phyloP scores from a whole-genome alignment of 495 filamentous ascomycete species.

The Xylaria bambusicola region DNA sequence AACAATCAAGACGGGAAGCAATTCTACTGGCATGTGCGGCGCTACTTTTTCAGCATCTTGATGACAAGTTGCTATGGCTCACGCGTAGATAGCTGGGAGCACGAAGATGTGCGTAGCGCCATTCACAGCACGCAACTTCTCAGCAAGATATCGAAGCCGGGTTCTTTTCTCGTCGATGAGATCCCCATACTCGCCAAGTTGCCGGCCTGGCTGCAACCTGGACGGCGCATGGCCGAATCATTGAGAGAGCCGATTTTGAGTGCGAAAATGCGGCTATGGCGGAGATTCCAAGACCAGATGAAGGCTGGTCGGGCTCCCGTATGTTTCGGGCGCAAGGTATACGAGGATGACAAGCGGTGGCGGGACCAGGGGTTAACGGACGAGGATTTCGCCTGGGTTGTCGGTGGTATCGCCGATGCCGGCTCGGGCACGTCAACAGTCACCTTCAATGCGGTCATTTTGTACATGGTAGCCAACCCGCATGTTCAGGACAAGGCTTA shows the following conservation, averaged over 20 bases:
- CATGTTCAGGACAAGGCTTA: slow-evolving; percentile 35
- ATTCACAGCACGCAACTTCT: slow-evolving; percentile 16
- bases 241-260: slow-evolving; percentile 31
- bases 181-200: slow-evolving; percentile 24
- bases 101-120: slow-evolving; percentile 11
- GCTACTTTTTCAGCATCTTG: slow-evolving; percentile 34
- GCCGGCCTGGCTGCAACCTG: slow-evolving; percentile 30
- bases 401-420: slow-evolving; percentile 38
- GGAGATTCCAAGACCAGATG: slow-evolving; percentile 38
- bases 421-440: slow-evolving; percentile 56
- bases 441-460: slow-evolving; percentile 51
- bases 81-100: slow-evolving; percentile 19
- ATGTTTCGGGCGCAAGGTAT: slow-evolving; percentile 26
- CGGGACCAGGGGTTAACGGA: slow-evolving; percentile 22
- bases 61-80: slow-evolving; percentile 33
- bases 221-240: slow-evolving; percentile 13
- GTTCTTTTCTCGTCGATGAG: slow-evolving; percentile 30
- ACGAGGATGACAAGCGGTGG: slow-evolving; percentile 22
- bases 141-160: slow-evolving; percentile 19
- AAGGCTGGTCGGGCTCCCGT: slow-evolving; percentile 13
- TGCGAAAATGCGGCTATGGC: slow-evolving; percentile 44
- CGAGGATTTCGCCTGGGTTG: neutral
- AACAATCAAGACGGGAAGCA: slow-evolving; percentile 20
- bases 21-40: slow-evolving; percentile 34
- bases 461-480: slow-evolving; percentile 39